Percentiles rank a stretch among this genome's conserved stretches.
These are phyloP conservation scores for Elsinoe batatas DNA, from an alignment of 2,329 filamentous ascomycete genomes.

Conservation along the genomic window DNA sequence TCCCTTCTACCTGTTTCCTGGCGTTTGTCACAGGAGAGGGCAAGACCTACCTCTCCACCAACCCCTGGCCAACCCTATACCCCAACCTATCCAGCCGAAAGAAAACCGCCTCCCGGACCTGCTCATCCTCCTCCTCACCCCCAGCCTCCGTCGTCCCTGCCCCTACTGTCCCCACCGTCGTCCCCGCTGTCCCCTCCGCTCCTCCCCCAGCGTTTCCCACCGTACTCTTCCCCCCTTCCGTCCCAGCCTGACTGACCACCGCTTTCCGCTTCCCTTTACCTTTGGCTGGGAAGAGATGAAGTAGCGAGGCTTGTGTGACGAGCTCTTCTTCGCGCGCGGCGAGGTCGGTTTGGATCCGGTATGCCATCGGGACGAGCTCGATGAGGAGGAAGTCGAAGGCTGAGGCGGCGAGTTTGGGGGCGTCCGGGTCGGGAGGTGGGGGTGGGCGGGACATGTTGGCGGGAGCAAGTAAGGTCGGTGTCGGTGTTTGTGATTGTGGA, in stretches of 20 bases:
- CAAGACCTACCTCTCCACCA: conserved; percentile 68
- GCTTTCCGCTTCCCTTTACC: conserved; percentile 13
- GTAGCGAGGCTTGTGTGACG: conserved; percentile 12
- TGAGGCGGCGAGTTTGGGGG: conserved; percentile 55
- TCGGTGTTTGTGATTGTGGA: neutral
- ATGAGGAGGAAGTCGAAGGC: conserved; percentile 92
- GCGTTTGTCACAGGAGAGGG: neutral
- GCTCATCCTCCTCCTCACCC: conserved; percentile 40
- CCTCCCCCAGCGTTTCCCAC: conserved; percentile 15
- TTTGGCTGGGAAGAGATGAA: conserved; percentile 14
- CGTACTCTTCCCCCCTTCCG: conserved; percentile 17
- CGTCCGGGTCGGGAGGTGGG: neutral
- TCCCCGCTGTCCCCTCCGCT: conserved; percentile 16
- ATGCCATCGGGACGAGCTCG: conserved; percentile 89
- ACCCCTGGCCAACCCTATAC: conserved; percentile 83
- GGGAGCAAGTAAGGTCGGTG: neutral
- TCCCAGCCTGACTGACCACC: conserved; percentile 2
- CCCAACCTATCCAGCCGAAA: conserved; percentile 75
- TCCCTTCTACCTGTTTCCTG: neutral
- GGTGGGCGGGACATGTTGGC: conserved; percentile 9
- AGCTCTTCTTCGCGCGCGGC: conserved; percentile 41
- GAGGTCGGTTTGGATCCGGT: conserved; percentile 70
- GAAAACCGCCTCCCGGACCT: conserved; percentile 75
- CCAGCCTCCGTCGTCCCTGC: neutral
- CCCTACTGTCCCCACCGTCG: conserved; percentile 3